A percentile compares a stretch with the other conserved stretches of the same genome.
Conservation (phyloP, 208 protist genomes). For the Hexamita inflata region DNA sequence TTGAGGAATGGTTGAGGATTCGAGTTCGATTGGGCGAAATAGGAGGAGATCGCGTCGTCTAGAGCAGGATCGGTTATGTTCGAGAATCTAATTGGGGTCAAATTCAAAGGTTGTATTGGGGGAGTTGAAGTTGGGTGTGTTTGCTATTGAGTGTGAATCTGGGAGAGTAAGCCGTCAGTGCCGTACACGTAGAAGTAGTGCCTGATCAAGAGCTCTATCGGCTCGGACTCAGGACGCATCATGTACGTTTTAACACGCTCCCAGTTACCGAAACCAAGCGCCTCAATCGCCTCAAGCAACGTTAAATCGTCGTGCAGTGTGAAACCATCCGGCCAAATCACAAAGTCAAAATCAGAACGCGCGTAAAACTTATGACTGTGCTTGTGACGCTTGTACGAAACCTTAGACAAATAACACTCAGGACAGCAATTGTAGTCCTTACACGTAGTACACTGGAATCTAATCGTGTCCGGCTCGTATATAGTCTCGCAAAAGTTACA, state of each 20-base stretch:
- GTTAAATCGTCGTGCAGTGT: constrained; percentile 6
- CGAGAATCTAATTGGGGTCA: no score
- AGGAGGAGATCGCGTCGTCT: no score
- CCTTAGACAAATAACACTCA: not conserved
- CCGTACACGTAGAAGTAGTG: not conserved
- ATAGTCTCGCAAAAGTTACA: constrained; percentile 8
- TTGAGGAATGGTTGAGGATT: no score
- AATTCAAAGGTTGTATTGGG: no score
- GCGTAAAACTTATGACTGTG: not conserved
- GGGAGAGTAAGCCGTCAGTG: no score
- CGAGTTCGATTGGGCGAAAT: no score
- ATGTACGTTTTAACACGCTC: not conserved
- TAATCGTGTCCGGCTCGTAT: not conserved
- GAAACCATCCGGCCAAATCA: constrained; percentile 4
- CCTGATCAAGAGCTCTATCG: not conserved
- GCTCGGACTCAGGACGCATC: not conserved
- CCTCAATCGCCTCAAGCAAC: constrained; percentile 12
- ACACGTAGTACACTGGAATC: not conserved
- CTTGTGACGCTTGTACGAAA: not conserved
- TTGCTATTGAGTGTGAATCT: no score
- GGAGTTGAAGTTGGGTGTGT: no score
- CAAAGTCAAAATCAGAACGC: not conserved
- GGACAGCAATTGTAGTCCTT: constrained; percentile 15
- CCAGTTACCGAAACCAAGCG: constrained; percentile 5
- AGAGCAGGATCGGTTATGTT: no score